Evolutionary conservation across 441 rosid genomes (phyloP), one percentile per base, ranked within the genome.

Genomic region (Pelargonium myrrhifolium): DNA sequence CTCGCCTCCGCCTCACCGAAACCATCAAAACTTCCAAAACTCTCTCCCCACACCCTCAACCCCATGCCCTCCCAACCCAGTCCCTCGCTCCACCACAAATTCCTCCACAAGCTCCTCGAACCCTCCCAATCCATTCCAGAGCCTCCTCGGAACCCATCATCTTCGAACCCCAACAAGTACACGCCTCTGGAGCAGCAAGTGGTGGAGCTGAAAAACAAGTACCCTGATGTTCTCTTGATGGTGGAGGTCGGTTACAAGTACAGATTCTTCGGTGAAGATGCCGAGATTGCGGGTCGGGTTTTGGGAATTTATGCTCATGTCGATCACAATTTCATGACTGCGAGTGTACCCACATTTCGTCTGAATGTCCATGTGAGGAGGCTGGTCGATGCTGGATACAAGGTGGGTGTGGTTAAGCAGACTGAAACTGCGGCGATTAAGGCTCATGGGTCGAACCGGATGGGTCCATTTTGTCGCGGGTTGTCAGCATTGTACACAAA

Each of bases 381-480:
- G 71, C 78, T 93, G 62, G 99, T 93, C 7, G 79, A 82, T 51
- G 96, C 90, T 5, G 97, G 99, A 4, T 81, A 86, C 69, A 93
- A 87, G 83, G 86, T 93, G 39, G 99, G 96, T 65, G 97, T 91
- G 35, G 99, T 93, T 62, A 91, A 91, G 73, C 96, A 93, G 88
- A 93, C 99, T 0, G 99, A 93, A 77, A 93, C 96, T 0, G 95
- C 99, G 0, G 93, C 97, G 0, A 88, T 91, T 37, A 93, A 93
- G 78, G 84, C 99, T 3, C 97, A 87, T 26, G 87, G 99, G 47
- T 75, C 85, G 0, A 87, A 85, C 53, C 76, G 77, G 35, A 9
- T 63, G 1, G 96, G 96, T 0, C 97, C 98, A 0, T 92, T 92
- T 74, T 77, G 84, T 59, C 81, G 98, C 40, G 96, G 93, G 9